A percentile compares a stretch with the other conserved stretches of the same genome.
Evolutionary conservation across 441 rosid genomes (phyloP).

Genomic region (Pelargonium australe): DNA sequence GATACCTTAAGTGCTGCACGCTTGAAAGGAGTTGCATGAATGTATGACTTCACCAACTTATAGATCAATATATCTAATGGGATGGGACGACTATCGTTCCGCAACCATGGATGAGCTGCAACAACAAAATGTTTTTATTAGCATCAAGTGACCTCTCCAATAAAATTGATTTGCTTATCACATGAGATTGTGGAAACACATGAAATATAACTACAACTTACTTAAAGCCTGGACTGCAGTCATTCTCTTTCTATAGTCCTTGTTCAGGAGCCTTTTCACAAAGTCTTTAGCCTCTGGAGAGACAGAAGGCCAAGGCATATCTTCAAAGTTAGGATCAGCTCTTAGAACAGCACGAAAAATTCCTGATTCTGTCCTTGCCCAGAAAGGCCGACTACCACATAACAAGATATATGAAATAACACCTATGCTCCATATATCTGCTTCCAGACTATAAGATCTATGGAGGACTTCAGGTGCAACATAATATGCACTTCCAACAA

Average conservation of each 20-base stretch:
- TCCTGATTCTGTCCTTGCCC: conserved; percentile 97
- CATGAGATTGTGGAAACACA: conserved; percentile 2
- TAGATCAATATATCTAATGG: conserved; percentile 72
- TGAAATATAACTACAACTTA: conserved; percentile 36
- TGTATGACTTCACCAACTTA: conserved; percentile 68
- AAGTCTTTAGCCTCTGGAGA: conserved; percentile 82
- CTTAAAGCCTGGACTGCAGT: conserved; percentile 89
- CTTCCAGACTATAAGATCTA: conserved; percentile 79
- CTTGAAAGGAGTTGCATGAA: conserved; percentile 73
- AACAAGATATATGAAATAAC: conserved; percentile 81
- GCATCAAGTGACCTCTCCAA: background rate
- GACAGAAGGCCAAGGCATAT: conserved; percentile 84
- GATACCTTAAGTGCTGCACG: conserved; percentile 77
- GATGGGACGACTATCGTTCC: conserved; percentile 43
- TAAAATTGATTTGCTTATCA: background rate
- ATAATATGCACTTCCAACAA: conserved; percentile 48
- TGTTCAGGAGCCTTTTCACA: conserved; percentile 82
- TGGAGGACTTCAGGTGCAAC: conserved; percentile 98
- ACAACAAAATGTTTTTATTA: conserved; percentile 13
- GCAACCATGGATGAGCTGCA: conserved; percentile 90
- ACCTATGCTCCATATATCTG: conserved; percentile 95
- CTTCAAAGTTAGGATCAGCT: conserved; percentile 80
- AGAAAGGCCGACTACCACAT: conserved; percentile 93
- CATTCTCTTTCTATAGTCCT: conserved; percentile 89
- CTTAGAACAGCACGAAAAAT: conserved; percentile 88